Evolutionary conservation across 1,284 basidiomycete genomes (phyloP).

Genomic region (Cryptococcus sp.): DNA sequence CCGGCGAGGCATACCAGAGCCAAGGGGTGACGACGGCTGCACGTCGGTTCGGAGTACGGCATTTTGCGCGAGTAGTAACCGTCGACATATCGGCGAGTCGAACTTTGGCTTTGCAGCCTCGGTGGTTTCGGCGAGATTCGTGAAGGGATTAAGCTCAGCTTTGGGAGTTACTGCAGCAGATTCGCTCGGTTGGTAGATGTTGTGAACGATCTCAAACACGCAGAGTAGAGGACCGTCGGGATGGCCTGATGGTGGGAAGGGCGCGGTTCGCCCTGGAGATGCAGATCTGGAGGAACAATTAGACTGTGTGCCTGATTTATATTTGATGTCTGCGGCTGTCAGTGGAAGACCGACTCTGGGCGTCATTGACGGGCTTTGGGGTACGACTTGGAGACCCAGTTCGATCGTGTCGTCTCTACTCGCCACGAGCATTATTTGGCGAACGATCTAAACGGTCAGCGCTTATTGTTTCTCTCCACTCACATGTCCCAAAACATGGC

Average conservation of each 20-base stretch:
- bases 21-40: constrained; percentile 39
- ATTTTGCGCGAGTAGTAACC: constrained; percentile 67
- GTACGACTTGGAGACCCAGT: constrained; percentile 72
- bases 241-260: constrained; percentile 14
- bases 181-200: constrained; percentile 34
- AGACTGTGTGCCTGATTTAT: constrained; percentile 9
- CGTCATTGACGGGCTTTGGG: constrained; percentile 43
- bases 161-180: constrained; percentile 41
- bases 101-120: constrained; percentile 59
- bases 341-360: constrained; percentile 38
- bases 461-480: constrained; percentile 46
- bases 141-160: constrained; percentile 47
- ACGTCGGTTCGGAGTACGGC: constrained; percentile 59
- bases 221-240: constrained; percentile 52
- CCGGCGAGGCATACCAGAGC: constrained; percentile 34
- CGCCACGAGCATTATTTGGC: constrained; percentile 74
- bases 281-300: constrained; percentile 16
- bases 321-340: constrained; percentile 26
- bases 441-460: constrained; percentile 64
- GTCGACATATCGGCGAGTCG: constrained; percentile 64
- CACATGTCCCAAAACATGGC: constrained; percentile 79
- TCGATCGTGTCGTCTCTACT: constrained; percentile 79
- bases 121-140: constrained; percentile 38
- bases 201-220: constrained; percentile 62
- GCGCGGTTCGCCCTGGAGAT: constrained; percentile 25